Evolutionary conservation across 106 monocot species (phyloP).

Genomic region (Agapanthus africanus): DNA sequence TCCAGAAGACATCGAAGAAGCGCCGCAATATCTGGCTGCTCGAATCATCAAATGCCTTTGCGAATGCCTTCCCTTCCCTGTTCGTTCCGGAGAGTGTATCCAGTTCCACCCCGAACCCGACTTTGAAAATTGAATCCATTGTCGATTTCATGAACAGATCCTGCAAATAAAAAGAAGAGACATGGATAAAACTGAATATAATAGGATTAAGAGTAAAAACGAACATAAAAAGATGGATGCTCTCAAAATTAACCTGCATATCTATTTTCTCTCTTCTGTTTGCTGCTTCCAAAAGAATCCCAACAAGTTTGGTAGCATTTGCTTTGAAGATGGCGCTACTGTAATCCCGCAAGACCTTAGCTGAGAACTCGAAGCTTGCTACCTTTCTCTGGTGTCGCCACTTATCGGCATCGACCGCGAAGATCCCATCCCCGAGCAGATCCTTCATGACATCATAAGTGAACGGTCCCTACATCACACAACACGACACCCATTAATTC

Average conservation of each 20-base stretch:
- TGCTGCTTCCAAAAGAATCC: background rate
- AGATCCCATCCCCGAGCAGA: slow-evolving; percentile 10
- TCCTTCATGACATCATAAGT: slow-evolving; percentile 1
- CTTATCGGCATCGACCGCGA: slow-evolving; percentile 13
- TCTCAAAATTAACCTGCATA: slow-evolving; percentile 12
- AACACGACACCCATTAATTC: too few species aligned
- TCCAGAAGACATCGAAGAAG: slow-evolving; percentile 4
- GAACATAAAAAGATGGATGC: background rate
- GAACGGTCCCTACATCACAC: background rate
- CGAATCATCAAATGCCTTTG: slow-evolving; percentile 17
- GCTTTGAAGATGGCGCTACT: slow-evolving; percentile 15
- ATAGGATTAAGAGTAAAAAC: background rate
- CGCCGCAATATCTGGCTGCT: background rate
- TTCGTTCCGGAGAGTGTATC: slow-evolving; percentile 7
- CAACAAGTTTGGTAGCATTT: slow-evolving; percentile 11
- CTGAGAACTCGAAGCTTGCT: slow-evolving; percentile 17
- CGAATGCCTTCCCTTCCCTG: background rate
- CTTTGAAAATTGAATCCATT: slow-evolving; percentile 15
- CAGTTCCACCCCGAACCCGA: slow-evolving; percentile 17
- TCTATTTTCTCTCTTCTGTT: slow-evolving; percentile 5
- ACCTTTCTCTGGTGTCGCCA: slow-evolving; percentile 17
- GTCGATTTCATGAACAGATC: slow-evolving; percentile 17
- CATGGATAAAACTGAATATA: too few species aligned
- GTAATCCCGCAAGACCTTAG: slow-evolving; percentile 8
- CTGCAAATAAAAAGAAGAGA: background rate